A percentile compares a stretch with the other conserved stretches of the same genome.
These are phyloP conservation scores for Lophium mytilinum DNA, from an alignment of 495 filamentous ascomycete genomes.

Conservation along the genomic window DNA sequence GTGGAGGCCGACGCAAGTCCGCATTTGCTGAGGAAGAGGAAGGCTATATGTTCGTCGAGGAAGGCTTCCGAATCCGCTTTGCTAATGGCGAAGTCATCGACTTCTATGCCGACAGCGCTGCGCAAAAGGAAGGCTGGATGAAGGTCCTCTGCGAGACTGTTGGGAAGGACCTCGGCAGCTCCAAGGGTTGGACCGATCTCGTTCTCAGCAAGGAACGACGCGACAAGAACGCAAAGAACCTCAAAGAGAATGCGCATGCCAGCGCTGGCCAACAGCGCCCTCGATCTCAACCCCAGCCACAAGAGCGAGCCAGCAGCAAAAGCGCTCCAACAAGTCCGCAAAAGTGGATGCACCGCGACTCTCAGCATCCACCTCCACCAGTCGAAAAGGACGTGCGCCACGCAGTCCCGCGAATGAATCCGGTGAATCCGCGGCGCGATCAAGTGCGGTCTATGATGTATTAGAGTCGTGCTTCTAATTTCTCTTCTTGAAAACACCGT, in stretches of 20 bases:
- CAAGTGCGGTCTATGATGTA: conserved; percentile 29
- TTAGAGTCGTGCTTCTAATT: neutral
- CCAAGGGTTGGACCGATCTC: conserved; percentile 71
- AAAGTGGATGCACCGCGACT: conserved; percentile 4
- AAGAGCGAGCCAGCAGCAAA: conserved; percentile 4
- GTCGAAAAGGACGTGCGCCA: conserved; percentile 20
- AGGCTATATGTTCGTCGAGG: conserved; percentile 99
- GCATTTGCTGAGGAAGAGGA: conserved; percentile 98
- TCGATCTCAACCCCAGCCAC: conserved; percentile 8
- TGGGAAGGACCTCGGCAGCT: conserved; percentile 50
- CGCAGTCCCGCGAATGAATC: neutral
- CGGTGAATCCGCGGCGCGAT: conserved; percentile 9
- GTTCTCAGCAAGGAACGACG: conserved; percentile 51
- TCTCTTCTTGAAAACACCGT: neutral
- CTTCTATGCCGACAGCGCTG: conserved; percentile 86
- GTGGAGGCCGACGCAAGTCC: conserved; percentile 75
- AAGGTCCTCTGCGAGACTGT: conserved; percentile 77
- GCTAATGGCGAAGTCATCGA: conserved; percentile 96
- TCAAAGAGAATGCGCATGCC: conserved; percentile 7
- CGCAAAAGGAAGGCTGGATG: conserved; percentile 91
- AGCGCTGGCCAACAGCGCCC: conserved; percentile 3
- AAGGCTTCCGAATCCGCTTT: conserved; percentile 96
- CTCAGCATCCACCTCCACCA: conserved; percentile 11
- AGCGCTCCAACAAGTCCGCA: conserved; percentile 24
- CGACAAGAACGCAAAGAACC: conserved; percentile 23